These are phyloP conservation scores for Ceratobasidium sp. DNA, from an alignment of 1,284 basidiomycete species.

Conservation along the genomic window DNA sequence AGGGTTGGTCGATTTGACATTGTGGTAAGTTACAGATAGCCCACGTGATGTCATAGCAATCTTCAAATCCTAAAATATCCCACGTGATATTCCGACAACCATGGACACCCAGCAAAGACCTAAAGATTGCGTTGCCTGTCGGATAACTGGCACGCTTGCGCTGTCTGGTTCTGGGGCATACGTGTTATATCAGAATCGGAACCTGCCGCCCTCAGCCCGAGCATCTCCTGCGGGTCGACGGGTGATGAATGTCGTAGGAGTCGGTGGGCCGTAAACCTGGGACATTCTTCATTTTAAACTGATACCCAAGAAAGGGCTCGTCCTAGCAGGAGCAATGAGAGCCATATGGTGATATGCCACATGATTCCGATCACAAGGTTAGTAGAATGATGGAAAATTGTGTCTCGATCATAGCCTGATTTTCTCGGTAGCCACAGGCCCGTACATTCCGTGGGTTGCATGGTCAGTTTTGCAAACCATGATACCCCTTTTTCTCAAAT, in stretches of 20 bases:
- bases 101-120: neutral
- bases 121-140: constrained; percentile 45
- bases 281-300: neutral
- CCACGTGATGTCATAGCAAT: constrained; percentile 30
- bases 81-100: constrained; percentile 27
- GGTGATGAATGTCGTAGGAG: constrained; percentile 46
- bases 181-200: constrained; percentile 42
- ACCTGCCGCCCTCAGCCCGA: constrained; percentile 19
- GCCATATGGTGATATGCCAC: constrained; percentile 14
- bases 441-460: neutral
- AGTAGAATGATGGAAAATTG: neutral
- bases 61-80: neutral
- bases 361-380: neutral
- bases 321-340: neutral
- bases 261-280: constrained; percentile 25
- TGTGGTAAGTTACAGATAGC: constrained; percentile 1
- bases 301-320: constrained; percentile 6
- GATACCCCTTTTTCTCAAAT: neutral
- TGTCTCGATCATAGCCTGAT: neutral
- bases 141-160: constrained; percentile 42
- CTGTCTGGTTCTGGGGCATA: constrained; percentile 45
- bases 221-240: constrained; percentile 44
- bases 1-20: constrained; percentile 35
- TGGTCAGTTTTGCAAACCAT: neutral
- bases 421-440: neutral